Percentiles rank a stretch among this genome's conserved stretches.
Evolutionary conservation across 1,284 basidiomycete species (phyloP).

Genomic region (Apiotrichum sp.): DNA sequence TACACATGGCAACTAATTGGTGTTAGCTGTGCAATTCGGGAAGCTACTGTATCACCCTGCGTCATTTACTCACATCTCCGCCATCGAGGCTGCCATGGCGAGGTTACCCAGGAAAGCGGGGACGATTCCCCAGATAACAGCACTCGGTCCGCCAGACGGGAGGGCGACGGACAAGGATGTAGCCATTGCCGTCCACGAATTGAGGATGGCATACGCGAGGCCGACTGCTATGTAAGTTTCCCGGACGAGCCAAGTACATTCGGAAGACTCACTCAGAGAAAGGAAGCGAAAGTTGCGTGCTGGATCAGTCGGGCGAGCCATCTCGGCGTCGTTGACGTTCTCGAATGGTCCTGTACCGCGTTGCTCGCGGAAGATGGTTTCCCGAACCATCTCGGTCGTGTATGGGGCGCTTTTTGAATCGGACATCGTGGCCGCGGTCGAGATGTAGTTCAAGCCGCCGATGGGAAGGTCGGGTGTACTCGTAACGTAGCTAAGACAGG

Average conservation of each 20-base stretch:
- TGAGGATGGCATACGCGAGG: constrained; percentile 30
- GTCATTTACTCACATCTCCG: constrained; percentile 28
- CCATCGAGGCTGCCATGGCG: constrained; percentile 38
- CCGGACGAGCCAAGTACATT: too few species aligned
- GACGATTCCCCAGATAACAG: constrained; percentile 45
- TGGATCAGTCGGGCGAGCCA: background rate
- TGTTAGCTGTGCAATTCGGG: background rate
- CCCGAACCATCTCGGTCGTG: constrained; percentile 16
- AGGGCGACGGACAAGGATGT: constrained; percentile 27
- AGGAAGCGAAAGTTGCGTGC: constrained; percentile 21
- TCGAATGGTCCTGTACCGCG: constrained; percentile 20
- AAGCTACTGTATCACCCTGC: too few species aligned
- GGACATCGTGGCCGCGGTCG: too few species aligned
- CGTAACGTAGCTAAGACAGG: too few species aligned
- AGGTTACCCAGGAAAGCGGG: constrained; percentile 39
- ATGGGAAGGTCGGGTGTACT: too few species aligned
- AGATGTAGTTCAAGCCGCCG: too few species aligned
- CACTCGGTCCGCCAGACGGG: constrained; percentile 41
- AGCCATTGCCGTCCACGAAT: constrained; percentile 28
- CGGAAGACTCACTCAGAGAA: constrained; percentile 17
- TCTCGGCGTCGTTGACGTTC: background rate
- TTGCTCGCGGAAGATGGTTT: constrained; percentile 24
- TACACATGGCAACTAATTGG: constrained; percentile 8
- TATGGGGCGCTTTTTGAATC: constrained; percentile 4
- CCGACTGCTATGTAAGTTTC: constrained; percentile 15